Evolutionary conservation across 2,329 filamentous ascomycete species (phyloP).

Genomic region (Fusarium papillatum): DNA sequence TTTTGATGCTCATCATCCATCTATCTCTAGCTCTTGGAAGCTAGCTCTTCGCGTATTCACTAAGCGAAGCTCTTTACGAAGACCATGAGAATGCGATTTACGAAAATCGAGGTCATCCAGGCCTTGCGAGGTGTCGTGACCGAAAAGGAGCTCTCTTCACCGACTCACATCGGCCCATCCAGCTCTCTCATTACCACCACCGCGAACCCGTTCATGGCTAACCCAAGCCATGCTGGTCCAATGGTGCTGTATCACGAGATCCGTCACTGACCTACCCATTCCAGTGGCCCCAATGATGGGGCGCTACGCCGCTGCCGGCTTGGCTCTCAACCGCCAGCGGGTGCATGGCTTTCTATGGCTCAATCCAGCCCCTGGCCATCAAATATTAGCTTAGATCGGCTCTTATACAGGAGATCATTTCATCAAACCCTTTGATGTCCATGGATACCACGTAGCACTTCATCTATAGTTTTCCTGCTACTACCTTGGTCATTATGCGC

Average conservation of each 20-base stretch:
- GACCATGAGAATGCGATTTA: conserved; percentile 5
- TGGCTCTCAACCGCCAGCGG: conserved; percentile 33
- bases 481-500: conserved; percentile 9
- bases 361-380: conserved; percentile 22
- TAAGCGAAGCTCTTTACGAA: conserved; percentile 23
- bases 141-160: not conserved
- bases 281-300: conserved; percentile 33
- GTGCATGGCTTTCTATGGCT: conserved; percentile 27
- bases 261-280: conserved; percentile 22
- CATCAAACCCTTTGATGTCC: conserved; percentile 2
- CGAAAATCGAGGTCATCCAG: not conserved
- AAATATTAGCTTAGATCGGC: conserved; percentile 18
- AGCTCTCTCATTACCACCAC: conserved; percentile 1
- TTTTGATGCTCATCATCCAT: conserved; percentile 11
- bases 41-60: conserved; percentile 10
- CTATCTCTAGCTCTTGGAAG: not conserved
- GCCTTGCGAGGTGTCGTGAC: not conserved
- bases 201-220: conserved; percentile 2
- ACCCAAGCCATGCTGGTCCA: conserved; percentile 7
- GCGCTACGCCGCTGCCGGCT: conserved; percentile 41
- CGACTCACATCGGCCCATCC: not conserved
- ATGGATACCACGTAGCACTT: not conserved
- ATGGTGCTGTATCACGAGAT: conserved; percentile 14
- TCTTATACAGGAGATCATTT: conserved; percentile 10
- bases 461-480: not conserved